A percentile compares a stretch with the other conserved stretches of the same genome.
Evolutionary conservation across 768 basidiomycete genomes (phyloP).

Genomic region (Rhizopogon vinicolor): DNA sequence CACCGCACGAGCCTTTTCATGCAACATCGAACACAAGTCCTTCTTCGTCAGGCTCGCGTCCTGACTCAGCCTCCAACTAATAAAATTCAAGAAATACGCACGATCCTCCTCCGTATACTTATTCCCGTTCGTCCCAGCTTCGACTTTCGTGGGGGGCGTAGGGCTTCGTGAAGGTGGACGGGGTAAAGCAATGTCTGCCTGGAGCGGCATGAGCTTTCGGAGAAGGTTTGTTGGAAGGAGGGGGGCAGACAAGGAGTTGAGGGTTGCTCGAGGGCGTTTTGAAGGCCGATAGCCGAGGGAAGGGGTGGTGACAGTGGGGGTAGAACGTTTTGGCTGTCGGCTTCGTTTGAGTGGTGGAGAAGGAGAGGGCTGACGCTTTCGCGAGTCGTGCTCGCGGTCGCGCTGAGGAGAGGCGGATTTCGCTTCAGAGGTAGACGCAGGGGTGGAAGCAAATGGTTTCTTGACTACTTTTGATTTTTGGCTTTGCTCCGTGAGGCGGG

Average conservation of each 20-base stretch:
- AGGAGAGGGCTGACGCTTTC: constrained; percentile 30
- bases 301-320: constrained; percentile 13
- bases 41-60: constrained; percentile 49
- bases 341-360: constrained; percentile 21
- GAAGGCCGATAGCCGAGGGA: constrained; percentile 19
- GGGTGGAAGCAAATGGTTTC: constrained; percentile 18
- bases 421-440: neutral
- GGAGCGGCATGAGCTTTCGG: constrained; percentile 50
- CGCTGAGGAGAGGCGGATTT: constrained; percentile 6
- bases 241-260: constrained; percentile 57
- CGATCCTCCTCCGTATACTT: constrained; percentile 65
- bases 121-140: constrained; percentile 46
- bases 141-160: constrained; percentile 51
- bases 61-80: constrained; percentile 54
- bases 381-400: constrained; percentile 23
- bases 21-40: constrained; percentile 50
- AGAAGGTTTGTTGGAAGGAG: constrained; percentile 29
- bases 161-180: constrained; percentile 67
- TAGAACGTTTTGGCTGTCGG: constrained; percentile 18
- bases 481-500: constrained; percentile 14
- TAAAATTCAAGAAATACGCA: constrained; percentile 61
- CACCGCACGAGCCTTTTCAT: constrained; percentile 41
- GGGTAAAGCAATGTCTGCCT: constrained; percentile 55
- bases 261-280: constrained; percentile 35
- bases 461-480: constrained; percentile 22